phyloP scores from a whole-genome alignment of 2,329 filamentous ascomycete species.

The Dissoconium aciculare region DNA sequence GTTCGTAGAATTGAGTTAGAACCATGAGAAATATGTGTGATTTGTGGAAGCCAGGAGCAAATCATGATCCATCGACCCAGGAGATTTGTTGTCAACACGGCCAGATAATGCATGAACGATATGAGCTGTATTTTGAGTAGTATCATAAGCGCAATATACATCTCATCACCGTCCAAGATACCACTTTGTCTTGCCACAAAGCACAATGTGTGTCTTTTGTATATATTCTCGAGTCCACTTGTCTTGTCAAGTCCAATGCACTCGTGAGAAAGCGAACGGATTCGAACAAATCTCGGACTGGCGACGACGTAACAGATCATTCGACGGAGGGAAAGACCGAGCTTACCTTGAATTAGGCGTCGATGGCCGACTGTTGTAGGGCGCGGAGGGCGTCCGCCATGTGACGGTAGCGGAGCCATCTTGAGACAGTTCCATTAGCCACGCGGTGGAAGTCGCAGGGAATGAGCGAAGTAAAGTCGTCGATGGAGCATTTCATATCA shows the following conservation, averaged over 20 bases:
- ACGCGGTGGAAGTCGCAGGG: no score
- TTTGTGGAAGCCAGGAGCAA: neutral
- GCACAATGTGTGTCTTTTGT: neutral
- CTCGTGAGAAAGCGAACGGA: no score
- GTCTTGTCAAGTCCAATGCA: neutral
- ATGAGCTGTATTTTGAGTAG: neutral
- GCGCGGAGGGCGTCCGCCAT: conserved; percentile 18
- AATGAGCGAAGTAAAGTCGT: no score
- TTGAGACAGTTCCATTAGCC: no score
- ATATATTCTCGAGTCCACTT: neutral
- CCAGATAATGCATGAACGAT: neutral
- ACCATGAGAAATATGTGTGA: conserved; percentile 1
- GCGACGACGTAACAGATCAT: neutral
- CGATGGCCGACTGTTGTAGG: conserved; percentile 11
- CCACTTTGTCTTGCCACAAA: neutral
- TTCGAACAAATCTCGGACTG: no score
- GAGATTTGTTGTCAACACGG: no score
- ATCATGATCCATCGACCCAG: conserved; percentile 1
- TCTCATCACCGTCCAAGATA: conserved; percentile 1
- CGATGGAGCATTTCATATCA: no score
- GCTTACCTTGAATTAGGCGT: conserved; percentile 13
- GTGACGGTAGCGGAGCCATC: conserved; percentile 15
- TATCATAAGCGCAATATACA: neutral
- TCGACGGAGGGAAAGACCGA: conserved; percentile 1
- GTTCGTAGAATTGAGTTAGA: conserved; percentile 6